Percentiles rank a stretch among this genome's conserved stretches.
Conservation (phyloP, 2,329 filamentous ascomycete genomes). For the Talaromyces sp. region DNA sequence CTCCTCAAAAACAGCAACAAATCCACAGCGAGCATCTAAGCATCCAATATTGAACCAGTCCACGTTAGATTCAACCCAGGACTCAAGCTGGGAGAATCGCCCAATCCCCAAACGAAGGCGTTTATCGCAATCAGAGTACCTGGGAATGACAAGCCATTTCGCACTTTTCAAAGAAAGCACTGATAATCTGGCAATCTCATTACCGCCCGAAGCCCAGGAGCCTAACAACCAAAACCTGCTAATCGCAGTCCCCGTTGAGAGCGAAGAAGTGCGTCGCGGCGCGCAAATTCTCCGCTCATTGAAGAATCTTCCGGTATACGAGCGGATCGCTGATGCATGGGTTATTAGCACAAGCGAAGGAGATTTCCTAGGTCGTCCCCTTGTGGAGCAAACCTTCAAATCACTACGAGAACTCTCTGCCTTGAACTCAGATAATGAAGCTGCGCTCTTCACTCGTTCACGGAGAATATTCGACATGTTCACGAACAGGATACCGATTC, state of each 20-base stretch:
- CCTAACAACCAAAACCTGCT: constrained; percentile 7
- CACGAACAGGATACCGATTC: neutral
- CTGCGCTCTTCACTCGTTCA: neutral
- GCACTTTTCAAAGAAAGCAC: constrained; percentile 7
- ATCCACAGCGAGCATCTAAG: neutral
- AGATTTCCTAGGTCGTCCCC: constrained; percentile 19
- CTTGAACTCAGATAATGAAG: neutral
- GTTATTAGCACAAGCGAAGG: constrained; percentile 16
- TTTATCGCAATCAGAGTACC: constrained; percentile 7
- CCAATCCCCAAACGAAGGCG: neutral
- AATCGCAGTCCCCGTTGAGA: constrained; percentile 4
- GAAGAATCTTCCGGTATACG: constrained; percentile 23
- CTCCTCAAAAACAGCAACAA: neutral
- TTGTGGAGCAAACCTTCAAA: constrained; percentile 8
- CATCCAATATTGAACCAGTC: too few relatives aligned
- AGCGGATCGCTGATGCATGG: constrained; percentile 13
- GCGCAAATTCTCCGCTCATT: constrained; percentile 22
- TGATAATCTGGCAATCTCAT: neutral
- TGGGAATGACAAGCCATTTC: constrained; percentile 8
- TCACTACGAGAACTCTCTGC: neutral
- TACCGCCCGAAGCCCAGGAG: neutral
- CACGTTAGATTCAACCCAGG: neutral
- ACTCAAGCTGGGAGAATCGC: neutral
- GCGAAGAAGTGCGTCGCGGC: constrained; percentile 23
- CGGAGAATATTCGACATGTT: constrained; percentile 2